Evolutionary conservation across 2,329 filamentous ascomycete genomes (phyloP), one percentile per base, ranked within the genome.

Genomic region (Fusarium sp.): DNA sequence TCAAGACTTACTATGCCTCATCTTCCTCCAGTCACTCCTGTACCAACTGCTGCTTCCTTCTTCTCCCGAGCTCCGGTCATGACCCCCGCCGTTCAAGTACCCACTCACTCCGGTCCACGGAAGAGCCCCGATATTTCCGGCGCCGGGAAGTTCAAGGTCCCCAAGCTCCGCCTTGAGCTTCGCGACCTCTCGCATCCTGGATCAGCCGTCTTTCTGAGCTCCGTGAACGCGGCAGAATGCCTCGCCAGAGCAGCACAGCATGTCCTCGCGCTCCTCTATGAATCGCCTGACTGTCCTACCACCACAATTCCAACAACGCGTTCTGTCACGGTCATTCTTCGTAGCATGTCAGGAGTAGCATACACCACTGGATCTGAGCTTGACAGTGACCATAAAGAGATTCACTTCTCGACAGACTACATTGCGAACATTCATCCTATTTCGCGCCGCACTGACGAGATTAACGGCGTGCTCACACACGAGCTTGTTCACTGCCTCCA

Each of bases 401-500:
- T 97, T 67, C 93, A 97, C 80, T 85, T 98, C 79, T 94, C 89
- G 16, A 87, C 95, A 2, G 81, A 85, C 46, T 97, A 97, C 82
- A 89, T 97, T 71, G 75, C 81, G 42, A 72, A 76, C 45, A 82
- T 88, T 67, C 57, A 74, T 34, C 73, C 84, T 0, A 49, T 77
- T 1, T 71, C 80, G 12, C 84, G 85, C 49, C 80, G 81, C 13
- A 67, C 76, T 26, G 74, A 84, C 38, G 93, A 98, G 81, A 88
- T 97, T 62, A 81, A 87, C 18, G 96, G 96, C 40, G 94, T 98
- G 1, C 79, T 98, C 20, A 91, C 92, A 2, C 95, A 98, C 77
- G 95, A 98, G 80, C 90, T 97, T 65, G 95, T 98, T 15, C 96
- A 98, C 81, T 97, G 94, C 80, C 97, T 92, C 81, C 95, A 98